These are phyloP conservation scores for Tricholoma matsutake DNA, from an alignment of 768 basidiomycete species.

Conservation along the genomic window DNA sequence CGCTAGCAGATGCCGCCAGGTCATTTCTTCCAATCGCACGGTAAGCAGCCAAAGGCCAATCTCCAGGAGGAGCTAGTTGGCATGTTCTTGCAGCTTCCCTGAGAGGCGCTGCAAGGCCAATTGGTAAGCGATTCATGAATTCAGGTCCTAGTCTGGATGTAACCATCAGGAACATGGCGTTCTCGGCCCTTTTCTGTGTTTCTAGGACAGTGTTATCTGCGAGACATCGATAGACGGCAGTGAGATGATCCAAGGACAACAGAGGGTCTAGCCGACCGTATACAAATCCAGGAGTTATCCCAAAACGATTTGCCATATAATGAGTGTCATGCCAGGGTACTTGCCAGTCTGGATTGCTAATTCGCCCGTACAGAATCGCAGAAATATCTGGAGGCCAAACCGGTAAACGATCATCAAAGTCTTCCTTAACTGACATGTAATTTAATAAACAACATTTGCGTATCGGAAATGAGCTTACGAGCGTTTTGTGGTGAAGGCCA, in stretches of 20 bases:
- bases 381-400: conserved; percentile 78
- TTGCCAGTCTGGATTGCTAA: conserved; percentile 69
- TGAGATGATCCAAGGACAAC: conserved; percentile 48
- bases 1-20: conserved; percentile 60
- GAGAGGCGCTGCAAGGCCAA: conserved; percentile 75
- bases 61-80: conserved; percentile 70
- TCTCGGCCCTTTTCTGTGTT: conserved; percentile 63
- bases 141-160: conserved; percentile 41
- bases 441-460: conserved; percentile 1
- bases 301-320: conserved; percentile 45
- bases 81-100: conserved; percentile 84
- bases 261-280: conserved; percentile 65
- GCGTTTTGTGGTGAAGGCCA: conserved; percentile 54
- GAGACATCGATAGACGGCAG: conserved; percentile 54
- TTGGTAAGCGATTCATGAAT: conserved; percentile 54
- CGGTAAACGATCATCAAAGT: conserved; percentile 69
- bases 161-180: conserved; percentile 57
- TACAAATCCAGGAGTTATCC: conserved; percentile 52
- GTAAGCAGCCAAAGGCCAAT: conserved; percentile 73
- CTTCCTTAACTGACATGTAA: conserved; percentile 35
- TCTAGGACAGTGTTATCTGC: conserved; percentile 50
- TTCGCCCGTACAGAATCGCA: conserved; percentile 56
- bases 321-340: conserved; percentile 50
- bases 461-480: conserved; percentile 29
- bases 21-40: conserved; percentile 71